Conservation (phyloP, 2,329 filamentous ascomycete genomes). For the Purpureocillium lavendulum region DNA sequence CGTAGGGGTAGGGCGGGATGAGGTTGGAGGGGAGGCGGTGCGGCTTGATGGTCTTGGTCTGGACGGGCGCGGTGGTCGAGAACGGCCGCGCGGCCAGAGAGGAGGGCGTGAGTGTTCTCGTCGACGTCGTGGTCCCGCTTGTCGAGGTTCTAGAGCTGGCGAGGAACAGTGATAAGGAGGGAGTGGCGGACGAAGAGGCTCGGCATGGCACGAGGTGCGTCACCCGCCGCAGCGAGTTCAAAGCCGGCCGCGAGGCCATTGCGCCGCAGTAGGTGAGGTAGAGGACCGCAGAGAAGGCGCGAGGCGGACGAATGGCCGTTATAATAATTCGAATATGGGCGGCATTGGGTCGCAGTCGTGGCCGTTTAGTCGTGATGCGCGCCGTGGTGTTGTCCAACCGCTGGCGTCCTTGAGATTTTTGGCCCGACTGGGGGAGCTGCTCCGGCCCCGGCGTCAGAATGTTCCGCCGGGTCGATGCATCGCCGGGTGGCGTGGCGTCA, state of each 20-base stretch:
- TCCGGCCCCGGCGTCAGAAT: conserved; percentile 5
- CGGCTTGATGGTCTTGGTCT: conserved; percentile 32
- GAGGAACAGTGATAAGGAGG: neutral
- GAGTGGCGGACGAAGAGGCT: conserved; percentile 5
- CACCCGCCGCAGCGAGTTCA: conserved; percentile 9
- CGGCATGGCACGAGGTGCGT: conserved; percentile 10
- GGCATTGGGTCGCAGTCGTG: neutral
- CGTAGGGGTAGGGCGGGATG: conserved; percentile 66
- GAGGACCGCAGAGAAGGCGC: neutral
- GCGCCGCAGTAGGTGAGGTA: neutral
- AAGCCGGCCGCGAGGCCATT: conserved; percentile 9
- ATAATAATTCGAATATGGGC: neutral
- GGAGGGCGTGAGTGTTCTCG: too few species aligned
- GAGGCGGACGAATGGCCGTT: too few species aligned
- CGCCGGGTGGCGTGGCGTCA: conserved; percentile 19
- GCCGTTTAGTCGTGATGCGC: neutral
- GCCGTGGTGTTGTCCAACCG: neutral
- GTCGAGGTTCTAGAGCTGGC: neutral
- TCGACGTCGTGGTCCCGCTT: neutral
- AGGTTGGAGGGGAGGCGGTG: conserved; percentile 36
- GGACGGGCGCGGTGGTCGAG: conserved; percentile 24
- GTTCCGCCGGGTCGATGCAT: too few species aligned
- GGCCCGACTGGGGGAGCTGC: neutral
- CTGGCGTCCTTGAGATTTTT: conserved; percentile 4
- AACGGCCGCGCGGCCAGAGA: conserved; percentile 17